Base-by-base conservation (phyloP, 192 early-diverging fungal genomes). In the Coemansia sp. region DNA sequence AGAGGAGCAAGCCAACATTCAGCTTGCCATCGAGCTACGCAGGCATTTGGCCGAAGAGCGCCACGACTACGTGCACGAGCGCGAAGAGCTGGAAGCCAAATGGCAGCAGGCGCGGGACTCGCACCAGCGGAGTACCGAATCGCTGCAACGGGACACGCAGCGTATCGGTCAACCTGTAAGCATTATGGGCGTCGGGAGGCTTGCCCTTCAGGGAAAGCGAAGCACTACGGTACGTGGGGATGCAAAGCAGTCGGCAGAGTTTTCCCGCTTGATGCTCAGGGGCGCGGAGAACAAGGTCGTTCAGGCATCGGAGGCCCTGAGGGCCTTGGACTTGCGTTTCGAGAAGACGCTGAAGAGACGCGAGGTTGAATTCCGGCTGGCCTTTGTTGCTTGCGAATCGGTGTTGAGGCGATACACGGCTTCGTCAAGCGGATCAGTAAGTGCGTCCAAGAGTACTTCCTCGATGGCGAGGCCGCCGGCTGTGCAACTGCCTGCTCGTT, bases 381-480 rank as follows among this genome's bases (percentile, higher is more conserved):
- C 57, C 45, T 40, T 59, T 40, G 50, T 49, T 49, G 48, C 66
- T 23, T 67, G 56, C 36, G 66, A 57, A 22, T 15, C 41, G n/a
- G 42, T 49, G 19, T 19, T 57, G 10, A n/a, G 46, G 22, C 22
- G 49, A 25, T 52, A 25, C 49, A 52, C 22, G 22, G 23, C 22
- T 14, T 25, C 20, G 23, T 52, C 22, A 3, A 19, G 22, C 0
- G 19, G 22, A 40, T 8, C 38, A 40, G 7, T 13, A 5, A 17
- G 42, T 13, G 22, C 9, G 49, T 8, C 49, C 2, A 52, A 48
- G 14, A 15, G 2, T 11, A 10, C 11, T 7, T 45, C 42, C 4
- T 13, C 42, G 1, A 5, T 13, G 0, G 15, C 15, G 4, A 45
- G 15, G 1, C 17, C 15, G 42, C 42, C 42, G 14, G 42, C 13